Base-by-base conservation (phyloP, 371 early-diverging fungal species). In the Mucor sp. region DNA sequence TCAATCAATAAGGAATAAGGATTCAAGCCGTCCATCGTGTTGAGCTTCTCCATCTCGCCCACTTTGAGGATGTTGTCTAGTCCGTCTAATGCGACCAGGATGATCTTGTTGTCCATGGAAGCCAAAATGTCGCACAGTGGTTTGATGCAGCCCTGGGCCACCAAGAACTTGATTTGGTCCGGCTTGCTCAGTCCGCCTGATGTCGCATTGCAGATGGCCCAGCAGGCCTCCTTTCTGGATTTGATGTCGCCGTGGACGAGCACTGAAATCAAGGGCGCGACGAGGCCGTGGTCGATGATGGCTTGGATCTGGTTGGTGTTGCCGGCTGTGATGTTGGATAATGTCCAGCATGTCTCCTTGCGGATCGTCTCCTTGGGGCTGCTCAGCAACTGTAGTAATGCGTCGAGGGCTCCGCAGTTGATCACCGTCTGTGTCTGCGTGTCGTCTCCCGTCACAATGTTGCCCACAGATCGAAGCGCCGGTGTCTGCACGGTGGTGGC, bases 271-370 rank as follows among this genome's bases (percentile, higher is more conserved):
- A 99, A 87, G 9, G 96, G 91, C 8, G 94, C 95, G 65, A 99
- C 89, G 48, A 99, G 82, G 72, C 93, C 95, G 64, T 93, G 91
- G 59, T 99, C 95, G 64, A 99, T 94, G 32, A 99, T 92, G 11
- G 89, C 90, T 80, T 96, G 92, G 72, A 99, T 96, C 80, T 99
- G 99, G 9, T 77, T 80, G 14, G 91, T 85, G 67, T 94, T 97
- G 44, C 99, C 99, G 9, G 99, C 99, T 33, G 99, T 97, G 76
- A 99, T 95, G 85, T 99, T 99, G 25, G 99, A 99, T 61, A 99
- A 90, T 12, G 99, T 97, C 99, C 99, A 99, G 87, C 99, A 99
- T 27, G 99, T 97, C 82, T 99, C 99, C 85, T 99, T 99, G 71
- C 95, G 90, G 60, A 99, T 94, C 39, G 91, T 91, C 60, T 97